Evolutionary conservation across 352 stramenopile species (phyloP).

Genomic region (Phytophthora palmivora): DNA sequence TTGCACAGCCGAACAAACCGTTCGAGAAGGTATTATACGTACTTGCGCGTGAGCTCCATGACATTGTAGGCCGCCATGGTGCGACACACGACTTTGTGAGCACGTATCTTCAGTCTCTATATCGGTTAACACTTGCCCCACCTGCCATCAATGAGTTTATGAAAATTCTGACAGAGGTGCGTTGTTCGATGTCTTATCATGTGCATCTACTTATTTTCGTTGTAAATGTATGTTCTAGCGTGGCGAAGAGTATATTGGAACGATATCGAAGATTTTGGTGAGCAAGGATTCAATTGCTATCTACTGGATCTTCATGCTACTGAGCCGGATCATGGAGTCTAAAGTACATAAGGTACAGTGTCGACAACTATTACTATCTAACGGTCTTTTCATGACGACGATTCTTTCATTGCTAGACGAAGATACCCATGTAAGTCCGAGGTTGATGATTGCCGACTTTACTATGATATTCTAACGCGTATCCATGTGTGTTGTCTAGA

Average conservation of each 20-base stretch:
- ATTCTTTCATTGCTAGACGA: slow-evolving; percentile 78
- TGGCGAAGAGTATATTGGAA: slow-evolving; percentile 74
- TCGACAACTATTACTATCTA: slow-evolving; percentile 71
- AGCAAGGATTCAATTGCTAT: slow-evolving; percentile 59
- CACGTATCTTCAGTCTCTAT: slow-evolving; percentile 82
- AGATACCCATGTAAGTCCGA: slow-evolving; percentile 56
- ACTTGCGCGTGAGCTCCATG: slow-evolving; percentile 71
- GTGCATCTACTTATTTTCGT: not conserved
- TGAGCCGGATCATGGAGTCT: slow-evolving; percentile 71
- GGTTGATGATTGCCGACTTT: not conserved
- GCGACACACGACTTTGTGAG: slow-evolving; percentile 67
- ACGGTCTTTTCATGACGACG: slow-evolving; percentile 62
- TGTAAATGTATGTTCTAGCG: slow-evolving; percentile 42
- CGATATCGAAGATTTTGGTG: slow-evolving; percentile 68
- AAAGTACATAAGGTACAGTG: slow-evolving; percentile 63
- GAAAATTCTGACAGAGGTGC: slow-evolving; percentile 76
- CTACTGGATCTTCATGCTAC: slow-evolving; percentile 82
- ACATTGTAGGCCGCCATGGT: slow-evolving; percentile 68
- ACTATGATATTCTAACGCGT: slow-evolving; percentile 16
- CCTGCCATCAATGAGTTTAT: slow-evolving; percentile 81
- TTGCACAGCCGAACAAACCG: slow-evolving; percentile 76
- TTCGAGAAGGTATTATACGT: slow-evolving; percentile 79
- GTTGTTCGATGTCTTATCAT: slow-evolving; percentile 10
- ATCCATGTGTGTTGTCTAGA: slow-evolving; percentile 37
- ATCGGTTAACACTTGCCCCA: slow-evolving; percentile 68